Conservation (phyloP, 2,329 filamentous ascomycete species). For the Alternaria arbusti region DNA sequence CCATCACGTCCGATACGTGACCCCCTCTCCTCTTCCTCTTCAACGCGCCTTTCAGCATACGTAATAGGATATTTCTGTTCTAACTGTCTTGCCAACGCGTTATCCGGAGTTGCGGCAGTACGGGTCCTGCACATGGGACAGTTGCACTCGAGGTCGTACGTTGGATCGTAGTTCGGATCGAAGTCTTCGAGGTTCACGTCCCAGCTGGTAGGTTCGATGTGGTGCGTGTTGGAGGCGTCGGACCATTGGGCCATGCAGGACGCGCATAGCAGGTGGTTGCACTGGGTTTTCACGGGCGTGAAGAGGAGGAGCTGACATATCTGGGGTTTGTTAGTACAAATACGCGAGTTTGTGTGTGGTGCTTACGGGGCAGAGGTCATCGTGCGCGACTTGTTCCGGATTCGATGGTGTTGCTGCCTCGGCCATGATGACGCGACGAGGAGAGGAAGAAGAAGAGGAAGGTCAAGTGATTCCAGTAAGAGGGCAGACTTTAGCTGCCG, state of each 20-base stretch:
- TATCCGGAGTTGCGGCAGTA: constrained; percentile 45
- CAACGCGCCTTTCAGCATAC: constrained; percentile 45
- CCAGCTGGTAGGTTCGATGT: constrained; percentile 46
- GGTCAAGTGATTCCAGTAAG: neutral
- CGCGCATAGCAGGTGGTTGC: constrained; percentile 53
- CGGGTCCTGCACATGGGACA: constrained; percentile 56
- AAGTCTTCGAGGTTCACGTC: constrained; percentile 51
- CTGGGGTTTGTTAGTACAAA: constrained; percentile 11
- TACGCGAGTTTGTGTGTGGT: neutral
- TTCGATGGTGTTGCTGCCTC: neutral
- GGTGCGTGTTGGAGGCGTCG: constrained; percentile 46
- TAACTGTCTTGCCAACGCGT: constrained; percentile 33
- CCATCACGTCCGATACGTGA: constrained; percentile 30
- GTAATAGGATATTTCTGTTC: constrained; percentile 43
- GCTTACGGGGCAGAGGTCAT: constrained; percentile 51
- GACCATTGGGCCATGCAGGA: constrained; percentile 57
- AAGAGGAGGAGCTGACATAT: constrained; percentile 55
- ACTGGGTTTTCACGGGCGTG: constrained; percentile 52
- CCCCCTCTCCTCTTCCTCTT: constrained; percentile 40
- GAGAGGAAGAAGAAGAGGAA: no score
- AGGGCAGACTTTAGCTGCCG: neutral
- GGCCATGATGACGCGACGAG: neutral
- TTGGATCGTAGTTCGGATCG: constrained; percentile 39
- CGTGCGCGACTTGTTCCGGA: constrained; percentile 40
- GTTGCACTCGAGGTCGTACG: constrained; percentile 47